Conservation (phyloP, 345 rosid genomes). For the Arabidopsis arenosa region DNA sequence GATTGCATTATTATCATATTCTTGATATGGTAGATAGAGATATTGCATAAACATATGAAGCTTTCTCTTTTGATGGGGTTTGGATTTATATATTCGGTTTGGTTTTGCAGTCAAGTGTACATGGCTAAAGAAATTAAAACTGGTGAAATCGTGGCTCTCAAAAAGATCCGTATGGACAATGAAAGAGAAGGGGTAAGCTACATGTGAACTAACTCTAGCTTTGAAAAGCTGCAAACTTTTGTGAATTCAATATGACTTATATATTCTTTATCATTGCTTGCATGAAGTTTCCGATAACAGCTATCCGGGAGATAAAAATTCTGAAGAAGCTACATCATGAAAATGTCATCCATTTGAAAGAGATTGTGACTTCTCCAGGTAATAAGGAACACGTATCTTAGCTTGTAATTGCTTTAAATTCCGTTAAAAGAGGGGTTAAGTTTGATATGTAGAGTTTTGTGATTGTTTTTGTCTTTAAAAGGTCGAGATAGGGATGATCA, state of each 20-base stretch:
- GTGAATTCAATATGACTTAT: not conserved
- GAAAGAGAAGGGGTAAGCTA: conserved; percentile 93
- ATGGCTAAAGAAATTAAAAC: conserved; percentile 94
- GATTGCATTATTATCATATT: not conserved
- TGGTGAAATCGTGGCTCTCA: conserved; percentile 93
- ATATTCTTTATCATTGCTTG: not conserved
- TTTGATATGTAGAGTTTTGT: conserved; percentile 1
- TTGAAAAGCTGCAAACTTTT: not conserved
- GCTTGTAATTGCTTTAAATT: not conserved
- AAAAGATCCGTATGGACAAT: conserved; percentile 96
- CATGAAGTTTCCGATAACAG: conserved; percentile 62
- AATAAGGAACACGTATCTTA: not conserved
- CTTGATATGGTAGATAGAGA: not conserved
- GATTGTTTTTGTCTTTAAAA: conserved; percentile 29
- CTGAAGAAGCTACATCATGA: conserved; percentile 62
- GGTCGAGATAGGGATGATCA: conserved; percentile 92
- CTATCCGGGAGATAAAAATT: conserved; percentile 61
- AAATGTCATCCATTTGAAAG: conserved; percentile 60
- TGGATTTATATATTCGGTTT: conserved; percentile 20
- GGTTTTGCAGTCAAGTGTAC: conserved; percentile 85
- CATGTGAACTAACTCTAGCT: not conserved
- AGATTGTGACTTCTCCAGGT: conserved; percentile 62
- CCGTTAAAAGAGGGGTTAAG: not conserved
- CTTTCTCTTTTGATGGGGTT: not conserved
- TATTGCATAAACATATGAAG: no score